A percentile compares a stretch with the other conserved stretches of the same genome.
These are phyloP conservation scores for Lactarius quietus DNA, from an alignment of 768 basidiomycete species.

Conservation along the genomic window DNA sequence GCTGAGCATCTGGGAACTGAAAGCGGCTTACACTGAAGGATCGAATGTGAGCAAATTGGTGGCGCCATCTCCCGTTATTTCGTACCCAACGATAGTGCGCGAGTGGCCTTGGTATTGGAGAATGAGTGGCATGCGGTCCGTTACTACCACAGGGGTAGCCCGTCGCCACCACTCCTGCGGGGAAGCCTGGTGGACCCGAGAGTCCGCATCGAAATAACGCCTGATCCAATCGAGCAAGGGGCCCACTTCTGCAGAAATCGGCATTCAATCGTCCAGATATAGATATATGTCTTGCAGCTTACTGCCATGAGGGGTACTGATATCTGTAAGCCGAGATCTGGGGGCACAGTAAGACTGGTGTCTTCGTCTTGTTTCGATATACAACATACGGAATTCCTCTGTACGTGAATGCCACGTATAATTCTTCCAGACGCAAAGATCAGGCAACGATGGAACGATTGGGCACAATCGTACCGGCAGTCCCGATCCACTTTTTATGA, in stretches of 20 bases:
- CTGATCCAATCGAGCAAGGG: conserved; percentile 69
- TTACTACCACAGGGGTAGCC: conserved; percentile 50
- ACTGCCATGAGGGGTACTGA: conserved; percentile 52
- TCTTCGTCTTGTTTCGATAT: conserved; percentile 4
- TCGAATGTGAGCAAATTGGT: conserved; percentile 74
- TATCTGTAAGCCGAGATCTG: conserved; percentile 65
- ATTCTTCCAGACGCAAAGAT: conserved; percentile 42
- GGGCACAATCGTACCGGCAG: conserved; percentile 50
- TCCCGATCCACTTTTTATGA: conserved; percentile 77
- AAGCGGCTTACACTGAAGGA: conserved; percentile 54
- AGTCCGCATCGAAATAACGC: conserved; percentile 55
- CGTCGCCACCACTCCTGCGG: conserved; percentile 52
- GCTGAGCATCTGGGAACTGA: background rate
- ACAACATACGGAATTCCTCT: conserved; percentile 75
- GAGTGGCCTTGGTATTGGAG: conserved; percentile 85
- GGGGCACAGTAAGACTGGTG: conserved; percentile 7
- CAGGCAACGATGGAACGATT: conserved; percentile 7
- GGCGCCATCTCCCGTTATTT: conserved; percentile 53
- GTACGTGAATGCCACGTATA: conserved; percentile 74
- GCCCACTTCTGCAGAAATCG: conserved; percentile 37
- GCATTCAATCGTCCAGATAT: background rate
- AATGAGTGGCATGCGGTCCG: conserved; percentile 74
- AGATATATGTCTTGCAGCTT: conserved; percentile 11
- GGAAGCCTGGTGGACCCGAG: conserved; percentile 32
- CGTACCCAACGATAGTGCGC: conserved; percentile 82